Percentiles rank a stretch among this genome's conserved stretches.
Conservation (phyloP, 371 early-diverging fungal species). For the Apophysomyces elegans region DNA sequence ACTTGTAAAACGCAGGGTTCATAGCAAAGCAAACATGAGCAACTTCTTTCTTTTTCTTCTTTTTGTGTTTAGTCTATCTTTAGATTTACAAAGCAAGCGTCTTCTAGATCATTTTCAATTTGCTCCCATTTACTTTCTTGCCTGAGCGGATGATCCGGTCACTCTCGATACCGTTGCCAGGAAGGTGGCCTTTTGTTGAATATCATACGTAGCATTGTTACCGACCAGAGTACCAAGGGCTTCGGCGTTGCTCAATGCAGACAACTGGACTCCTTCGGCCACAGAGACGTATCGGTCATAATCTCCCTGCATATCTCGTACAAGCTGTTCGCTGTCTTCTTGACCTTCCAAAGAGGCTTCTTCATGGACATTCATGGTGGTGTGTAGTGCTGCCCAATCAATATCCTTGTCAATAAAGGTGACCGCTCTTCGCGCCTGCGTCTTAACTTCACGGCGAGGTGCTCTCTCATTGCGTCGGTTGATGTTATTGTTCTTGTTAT, state of each 20-base stretch:
- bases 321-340: slow-evolving; percentile 7
- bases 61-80: background rate
- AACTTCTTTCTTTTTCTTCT: background rate
- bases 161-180: slow-evolving; percentile 37
- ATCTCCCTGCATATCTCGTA: slow-evolving; percentile 30
- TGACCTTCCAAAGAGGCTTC: slow-evolving; percentile 9
- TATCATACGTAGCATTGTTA: slow-evolving; percentile 41
- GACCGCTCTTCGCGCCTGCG: slow-evolving; percentile 32
- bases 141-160: slow-evolving; percentile 16
- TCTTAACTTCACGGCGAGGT: background rate
- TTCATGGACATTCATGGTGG: slow-evolving; percentile 10
- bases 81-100: too few relatives aligned
- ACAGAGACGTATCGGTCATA: slow-evolving; percentile 38
- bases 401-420: slow-evolving; percentile 52
- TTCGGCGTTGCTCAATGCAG: slow-evolving; percentile 21
- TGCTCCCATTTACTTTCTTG: slow-evolving; percentile 2
- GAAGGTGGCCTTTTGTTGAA: slow-evolving; percentile 44
- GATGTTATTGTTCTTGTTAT: background rate
- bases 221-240: slow-evolving; percentile 34
- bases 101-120: background rate
- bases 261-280: slow-evolving; percentile 27
- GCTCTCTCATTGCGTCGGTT: background rate
- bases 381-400: slow-evolving; percentile 41
- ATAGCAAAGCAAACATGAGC: background rate
- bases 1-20: too few relatives aligned